phyloP scores from a whole-genome alignment of 1,139 yeast species.

The Protomyces macrosporus region DNA sequence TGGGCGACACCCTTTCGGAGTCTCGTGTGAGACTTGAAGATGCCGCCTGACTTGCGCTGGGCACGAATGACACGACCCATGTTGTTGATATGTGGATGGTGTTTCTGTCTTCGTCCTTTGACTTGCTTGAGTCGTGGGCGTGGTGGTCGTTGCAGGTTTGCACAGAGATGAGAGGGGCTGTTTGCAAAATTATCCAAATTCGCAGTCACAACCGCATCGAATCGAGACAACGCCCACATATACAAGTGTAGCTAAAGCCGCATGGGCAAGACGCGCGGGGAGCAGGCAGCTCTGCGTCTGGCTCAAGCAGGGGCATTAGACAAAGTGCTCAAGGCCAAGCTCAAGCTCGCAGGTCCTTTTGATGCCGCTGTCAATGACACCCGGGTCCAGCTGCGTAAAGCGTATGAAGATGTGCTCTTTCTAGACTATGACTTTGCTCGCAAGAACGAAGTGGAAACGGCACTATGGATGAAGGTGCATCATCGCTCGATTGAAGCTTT shows the following conservation, averaged over 20 bases:
- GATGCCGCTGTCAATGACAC: not conserved
- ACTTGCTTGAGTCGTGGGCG: not conserved
- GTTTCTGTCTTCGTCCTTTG: not conserved
- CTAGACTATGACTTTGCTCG: slow-evolving; percentile 28
- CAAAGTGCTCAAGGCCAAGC: slow-evolving; percentile 9
- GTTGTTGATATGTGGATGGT: slow-evolving; percentile 2
- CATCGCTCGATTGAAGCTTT: slow-evolving; percentile 30
- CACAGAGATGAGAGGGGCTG: no score
- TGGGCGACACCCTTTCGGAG: slow-evolving; percentile 99
- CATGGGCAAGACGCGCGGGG: no score
- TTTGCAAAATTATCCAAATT: no score
- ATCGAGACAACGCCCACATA: no score
- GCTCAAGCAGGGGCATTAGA: not conserved
- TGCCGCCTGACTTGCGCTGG: slow-evolving; percentile 99
- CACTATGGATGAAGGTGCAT: slow-evolving; percentile 30
- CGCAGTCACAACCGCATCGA: no score
- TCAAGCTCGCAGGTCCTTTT: not conserved
- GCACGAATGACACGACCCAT: slow-evolving; percentile 99
- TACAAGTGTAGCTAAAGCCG: no score
- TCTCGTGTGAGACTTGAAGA: slow-evolving; percentile 99
- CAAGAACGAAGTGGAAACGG: slow-evolving; percentile 28
- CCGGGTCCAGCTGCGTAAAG: slow-evolving; percentile 20
- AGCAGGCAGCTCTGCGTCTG: not conserved
- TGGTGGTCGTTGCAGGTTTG: no score
- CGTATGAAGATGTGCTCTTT: slow-evolving; percentile 24